A percentile compares a stretch with the other conserved stretches of the same genome.
phyloP scores from a whole-genome alignment of 2,329 filamentous ascomycete species.

The Endoconidiophora polonica region DNA sequence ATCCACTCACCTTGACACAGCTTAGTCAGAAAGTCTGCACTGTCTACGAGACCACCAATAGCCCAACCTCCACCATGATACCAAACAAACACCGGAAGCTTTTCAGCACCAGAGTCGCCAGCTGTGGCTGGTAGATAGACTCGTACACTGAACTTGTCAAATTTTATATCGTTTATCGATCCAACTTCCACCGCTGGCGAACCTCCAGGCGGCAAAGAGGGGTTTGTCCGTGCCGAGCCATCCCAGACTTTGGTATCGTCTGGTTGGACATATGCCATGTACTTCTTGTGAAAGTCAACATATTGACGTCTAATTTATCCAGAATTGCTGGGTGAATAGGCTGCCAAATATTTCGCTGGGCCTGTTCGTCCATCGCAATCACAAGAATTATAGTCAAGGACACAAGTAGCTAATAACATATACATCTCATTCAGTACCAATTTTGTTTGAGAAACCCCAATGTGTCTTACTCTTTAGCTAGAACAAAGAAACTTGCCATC shows the following conservation, averaged over 20 bases:
- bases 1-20: constrained; percentile 16
- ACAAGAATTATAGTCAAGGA: too few species aligned
- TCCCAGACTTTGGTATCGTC: constrained; percentile 22
- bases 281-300: constrained; percentile 22
- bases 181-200: constrained; percentile 18
- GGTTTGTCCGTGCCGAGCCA: constrained; percentile 16
- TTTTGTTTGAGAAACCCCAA: too few species aligned
- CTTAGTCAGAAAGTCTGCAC: constrained; percentile 24
- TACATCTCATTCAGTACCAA: too few species aligned
- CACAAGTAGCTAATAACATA: too few species aligned
- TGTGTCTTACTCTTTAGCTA: too few species aligned
- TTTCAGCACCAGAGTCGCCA: constrained; percentile 12
- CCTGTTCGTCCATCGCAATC: not conserved
- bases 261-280: constrained; percentile 22
- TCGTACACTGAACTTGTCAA: constrained; percentile 19
- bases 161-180: constrained; percentile 16
- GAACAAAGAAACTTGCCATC: too few species aligned
- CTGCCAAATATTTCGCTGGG: constrained; percentile 14
- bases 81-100: constrained; percentile 21
- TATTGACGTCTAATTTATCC: constrained; percentile 23
- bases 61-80: constrained; percentile 35
- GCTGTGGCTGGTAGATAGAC: constrained; percentile 17
- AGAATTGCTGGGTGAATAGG: constrained; percentile 21
- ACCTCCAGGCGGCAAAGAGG: constrained; percentile 18
- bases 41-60: constrained; percentile 25